phyloP scores from a whole-genome alignment of 768 basidiomycete genomes.

The Psilocybe cubensis region DNA sequence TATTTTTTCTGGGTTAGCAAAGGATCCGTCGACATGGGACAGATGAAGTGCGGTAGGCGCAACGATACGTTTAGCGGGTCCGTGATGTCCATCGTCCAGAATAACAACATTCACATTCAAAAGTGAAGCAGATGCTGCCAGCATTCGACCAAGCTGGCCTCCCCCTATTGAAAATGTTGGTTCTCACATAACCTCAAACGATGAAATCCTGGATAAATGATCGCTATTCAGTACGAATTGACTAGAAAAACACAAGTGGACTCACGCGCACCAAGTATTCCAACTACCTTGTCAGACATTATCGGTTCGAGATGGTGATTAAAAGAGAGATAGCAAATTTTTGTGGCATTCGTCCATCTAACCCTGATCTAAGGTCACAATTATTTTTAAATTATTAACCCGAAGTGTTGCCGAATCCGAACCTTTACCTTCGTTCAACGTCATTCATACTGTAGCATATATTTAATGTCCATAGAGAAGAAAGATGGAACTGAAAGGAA shows the following conservation, averaged over 20 bases:
- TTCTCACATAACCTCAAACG: slow-evolving; percentile 10
- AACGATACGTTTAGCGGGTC: slow-evolving; percentile 90
- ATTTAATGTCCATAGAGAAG: no score
- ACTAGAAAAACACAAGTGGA: not conserved
- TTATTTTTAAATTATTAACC: no score
- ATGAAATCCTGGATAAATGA: slow-evolving; percentile 13
- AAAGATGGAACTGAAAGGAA: no score
- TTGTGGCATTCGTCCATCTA: not conserved
- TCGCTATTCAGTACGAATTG: slow-evolving; percentile 3
- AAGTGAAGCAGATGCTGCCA: slow-evolving; percentile 86
- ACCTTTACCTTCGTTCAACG: no score
- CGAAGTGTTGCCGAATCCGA: no score
- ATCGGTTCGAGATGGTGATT: not conserved
- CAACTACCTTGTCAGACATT: slow-evolving; percentile 52
- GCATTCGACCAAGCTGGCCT: slow-evolving; percentile 97
- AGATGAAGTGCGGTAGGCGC: slow-evolving; percentile 49
- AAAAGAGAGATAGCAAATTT: slow-evolving; percentile 6
- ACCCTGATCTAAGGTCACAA: slow-evolving; percentile 8
- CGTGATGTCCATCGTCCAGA: slow-evolving; percentile 79
- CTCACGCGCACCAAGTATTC: slow-evolving; percentile 57
- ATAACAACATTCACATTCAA: slow-evolving; percentile 84
- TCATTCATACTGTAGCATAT: no score
- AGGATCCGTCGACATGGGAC: slow-evolving; percentile 87
- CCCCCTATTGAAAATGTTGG: slow-evolving; percentile 63
- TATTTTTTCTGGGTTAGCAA: slow-evolving; percentile 80